Evolutionary conservation across 108 stramenopile genomes (phyloP), one percentile per base, ranked within the genome.

Genomic region (Pelagomonas calceolata): DNA sequence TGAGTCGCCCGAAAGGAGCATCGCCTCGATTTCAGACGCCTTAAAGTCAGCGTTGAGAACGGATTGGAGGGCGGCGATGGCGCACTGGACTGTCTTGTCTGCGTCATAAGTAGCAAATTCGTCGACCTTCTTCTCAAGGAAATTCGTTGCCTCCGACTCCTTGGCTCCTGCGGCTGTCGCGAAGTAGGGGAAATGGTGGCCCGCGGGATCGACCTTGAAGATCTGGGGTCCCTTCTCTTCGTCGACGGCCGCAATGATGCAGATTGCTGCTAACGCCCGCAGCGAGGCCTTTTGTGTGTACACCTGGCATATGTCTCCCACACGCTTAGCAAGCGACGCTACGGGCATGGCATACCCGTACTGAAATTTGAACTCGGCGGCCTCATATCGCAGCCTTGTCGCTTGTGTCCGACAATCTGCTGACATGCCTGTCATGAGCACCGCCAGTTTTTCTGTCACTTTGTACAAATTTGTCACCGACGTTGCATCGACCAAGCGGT

Each of bases 121-220:
- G 26, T 78, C 81, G 26, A 91, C 96, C 73, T 91, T 83, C 83
- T 96, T 98, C 84, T 99, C 98, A 75, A 99, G 85, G 85, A 91
- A 94, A 79, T 96, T 97, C 77, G 93, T 91, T 34, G 98, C 96
- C 84, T 99, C 98, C 83, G 95, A 93, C 76, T 95, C 93, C 85
- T 98, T 97, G 31, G 87, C 79, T 30, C 98, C 98, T 0, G 88
- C 80, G 0, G 96, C 94, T 0, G 94, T 81, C 30, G 93, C 97
- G 75, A 91, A 87, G 81, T 93, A 99, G 0, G 96, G 95, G 66
- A 95, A 76, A 74, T 84, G 97, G 76, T 96, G 95, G 21, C 98
- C 98, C n/a, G 96, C 98, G 34, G 95, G 96, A 82, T 99, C 98
- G 14, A 97, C 91, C 90, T 96, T 96, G 79, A 86, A 92, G 29